Evolutionary conservation across 2,329 filamentous ascomycete species (phyloP).

Genomic region (Fusarium sp.): DNA sequence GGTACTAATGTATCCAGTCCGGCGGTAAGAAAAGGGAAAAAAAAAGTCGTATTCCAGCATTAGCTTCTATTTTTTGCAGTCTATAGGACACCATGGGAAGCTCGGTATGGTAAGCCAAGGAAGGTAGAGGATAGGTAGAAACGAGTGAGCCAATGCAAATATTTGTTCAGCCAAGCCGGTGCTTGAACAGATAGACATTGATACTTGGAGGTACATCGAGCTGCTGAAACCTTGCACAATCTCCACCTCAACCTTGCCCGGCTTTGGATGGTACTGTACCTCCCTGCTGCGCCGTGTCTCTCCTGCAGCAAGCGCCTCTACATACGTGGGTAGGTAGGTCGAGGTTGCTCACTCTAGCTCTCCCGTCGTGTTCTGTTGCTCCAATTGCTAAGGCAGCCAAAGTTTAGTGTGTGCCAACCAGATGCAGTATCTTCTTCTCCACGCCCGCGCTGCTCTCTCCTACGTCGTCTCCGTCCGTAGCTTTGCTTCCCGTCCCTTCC

Average conservation of each 20-base stretch:
- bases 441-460: constrained; percentile 29
- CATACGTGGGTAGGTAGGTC: background rate
- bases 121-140: background rate
- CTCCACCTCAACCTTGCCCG: constrained; percentile 21
- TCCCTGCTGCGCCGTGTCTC: constrained; percentile 18
- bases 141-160: background rate
- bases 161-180: background rate
- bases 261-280: constrained; percentile 14
- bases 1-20: background rate
- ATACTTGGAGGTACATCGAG: constrained; percentile 21
- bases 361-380: constrained; percentile 6
- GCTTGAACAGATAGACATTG: background rate
- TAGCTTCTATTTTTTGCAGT: background rate
- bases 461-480: constrained; percentile 24
- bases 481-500: constrained; percentile 20
- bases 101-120: background rate
- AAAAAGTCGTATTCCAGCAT: background rate
- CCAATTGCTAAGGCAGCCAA: constrained; percentile 3
- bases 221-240: background rate
- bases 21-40: too few relatives aligned
- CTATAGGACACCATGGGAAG: background rate
- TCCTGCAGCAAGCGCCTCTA: constrained; percentile 8
- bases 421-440: constrained; percentile 28
- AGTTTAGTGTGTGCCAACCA: constrained; percentile 2
- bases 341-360: background rate